Base-by-base conservation (phyloP, 23 red algal genomes). In the Gracilaria gracilis region DNA sequence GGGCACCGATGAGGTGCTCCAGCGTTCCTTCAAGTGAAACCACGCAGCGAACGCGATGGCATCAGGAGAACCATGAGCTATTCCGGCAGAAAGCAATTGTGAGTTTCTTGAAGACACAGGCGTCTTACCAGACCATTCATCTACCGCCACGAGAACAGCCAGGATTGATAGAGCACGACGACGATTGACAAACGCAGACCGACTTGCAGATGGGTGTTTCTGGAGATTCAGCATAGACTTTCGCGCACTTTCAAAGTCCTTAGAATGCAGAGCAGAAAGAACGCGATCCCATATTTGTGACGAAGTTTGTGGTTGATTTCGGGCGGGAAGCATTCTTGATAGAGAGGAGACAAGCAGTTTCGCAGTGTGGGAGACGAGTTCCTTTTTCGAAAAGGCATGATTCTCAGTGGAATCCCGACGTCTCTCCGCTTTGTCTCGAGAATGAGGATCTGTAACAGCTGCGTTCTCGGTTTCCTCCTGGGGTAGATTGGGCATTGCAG, bases 61-160 rank as follows among this genome's bases (percentile, higher is more conserved):
- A 82, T 82, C 78, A 8, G 78, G 59, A 34, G 53, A 82, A 17
- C 78, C 78, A 55, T 82, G 78, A 57, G 44, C 50, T 61, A 82
- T 82, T 37, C 54, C 78, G 21, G 54, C 59, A 21, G 34, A 82
- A 57, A 82, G 39, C 78, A 61, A 24, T 19, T 62, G 49, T 15
- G 78, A 54, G 78, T 69, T 69, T 19, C 17, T 36, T 15, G 64
- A 69, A 19, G 29, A 69, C 64, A 69, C 8, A 6, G 64, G 64
- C 5, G 64, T 38, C 64, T 69, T 34, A 19, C 9, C 32, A 32
- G 64, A 69, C 64, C 64, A 69, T 69, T 69, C 64, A 69, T 69
- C 64, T 36, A 69, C 64, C 27, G 64, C 32, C 20, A 69, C 64
- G 6, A 69, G 64, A 69, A 34, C 64, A 69, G 64, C 64, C 13